Conservation (phyloP, 306 rosid species). For the Quercus ilex region DNA sequence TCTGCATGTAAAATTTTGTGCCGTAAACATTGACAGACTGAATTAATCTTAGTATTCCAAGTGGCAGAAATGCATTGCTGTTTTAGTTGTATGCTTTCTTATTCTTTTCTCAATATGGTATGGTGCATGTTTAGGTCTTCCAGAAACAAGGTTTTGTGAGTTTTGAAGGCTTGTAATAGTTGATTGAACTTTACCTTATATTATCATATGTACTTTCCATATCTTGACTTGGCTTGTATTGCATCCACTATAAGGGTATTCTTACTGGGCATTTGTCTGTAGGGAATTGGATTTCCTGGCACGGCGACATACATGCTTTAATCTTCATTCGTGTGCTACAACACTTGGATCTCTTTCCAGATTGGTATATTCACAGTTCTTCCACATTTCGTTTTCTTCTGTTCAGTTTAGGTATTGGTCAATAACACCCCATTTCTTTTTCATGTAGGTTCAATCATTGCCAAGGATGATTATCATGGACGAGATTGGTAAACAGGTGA, state of each 20-base stretch:
- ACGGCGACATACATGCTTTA: conserved; percentile 77
- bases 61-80: conserved; percentile 9
- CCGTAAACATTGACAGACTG: not conserved
- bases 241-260: conserved; percentile 11
- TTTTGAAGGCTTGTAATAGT: not conserved
- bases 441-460: conserved; percentile 81
- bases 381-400: not conserved
- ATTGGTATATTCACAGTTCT: conserved; percentile 57
- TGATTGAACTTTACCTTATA: not conserved
- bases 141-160: conserved; percentile 13
- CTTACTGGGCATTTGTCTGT: conserved; percentile 20
- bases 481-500: conserved; percentile 97
- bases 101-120: not conserved
- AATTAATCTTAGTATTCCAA: not conserved
- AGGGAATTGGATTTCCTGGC: conserved; percentile 95
- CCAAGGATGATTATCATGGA: conserved; percentile 98
- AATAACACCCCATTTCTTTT: conserved; percentile 7
- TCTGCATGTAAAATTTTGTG: not conserved
- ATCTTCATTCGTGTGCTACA: conserved; percentile 86
- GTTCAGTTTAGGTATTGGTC: not conserved
- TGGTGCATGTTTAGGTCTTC: not conserved
- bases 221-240: not conserved
- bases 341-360: conserved; percentile 94
- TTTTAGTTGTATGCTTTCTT: not conserved
- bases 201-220: not conserved